phyloP scores from a whole-genome alignment of 305 asterid genomes.

The Fraxinus sp. region DNA sequence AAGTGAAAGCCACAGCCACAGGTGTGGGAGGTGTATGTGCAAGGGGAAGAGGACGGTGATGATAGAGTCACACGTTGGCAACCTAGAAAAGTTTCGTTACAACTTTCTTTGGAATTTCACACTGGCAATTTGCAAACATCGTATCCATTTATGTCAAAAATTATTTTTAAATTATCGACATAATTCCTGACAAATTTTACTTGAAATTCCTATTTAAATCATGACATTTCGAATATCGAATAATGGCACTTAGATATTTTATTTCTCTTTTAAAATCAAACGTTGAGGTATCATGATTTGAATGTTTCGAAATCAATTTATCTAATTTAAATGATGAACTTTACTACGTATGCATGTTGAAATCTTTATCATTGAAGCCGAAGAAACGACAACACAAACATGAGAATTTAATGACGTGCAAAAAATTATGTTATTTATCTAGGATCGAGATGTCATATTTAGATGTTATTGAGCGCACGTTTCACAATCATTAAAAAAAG shows the following conservation, averaged over 20 bases:
- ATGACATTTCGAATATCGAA: neutral
- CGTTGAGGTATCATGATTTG: too few species aligned
- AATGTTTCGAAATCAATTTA: neutral
- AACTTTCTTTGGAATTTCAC: neutral
- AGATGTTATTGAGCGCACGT: too few species aligned
- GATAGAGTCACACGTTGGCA: slow-evolving; percentile 25
- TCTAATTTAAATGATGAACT: neutral
- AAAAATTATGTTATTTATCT: neutral
- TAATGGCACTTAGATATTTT: neutral
- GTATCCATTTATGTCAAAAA: neutral
- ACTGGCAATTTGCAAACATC: neutral
- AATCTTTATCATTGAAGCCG: too few species aligned
- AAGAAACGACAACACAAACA: neutral
- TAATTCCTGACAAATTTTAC: neutral
- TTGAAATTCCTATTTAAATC: neutral
- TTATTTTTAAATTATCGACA: neutral
- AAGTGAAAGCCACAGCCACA: neutral
- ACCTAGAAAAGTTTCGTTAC: neutral
- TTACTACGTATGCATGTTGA: too few species aligned
- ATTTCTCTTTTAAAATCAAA: too few species aligned
- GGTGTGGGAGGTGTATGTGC: neutral
- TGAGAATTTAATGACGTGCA: neutral
- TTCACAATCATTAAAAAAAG: too few species aligned
- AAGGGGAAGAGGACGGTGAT: neutral
- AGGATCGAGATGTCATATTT: neutral